Percentiles rank a stretch among this genome's conserved stretches.
These are phyloP conservation scores for Lactarius sanguifluus DNA, from an alignment of 768 basidiomycete genomes.

Conservation along the genomic window DNA sequence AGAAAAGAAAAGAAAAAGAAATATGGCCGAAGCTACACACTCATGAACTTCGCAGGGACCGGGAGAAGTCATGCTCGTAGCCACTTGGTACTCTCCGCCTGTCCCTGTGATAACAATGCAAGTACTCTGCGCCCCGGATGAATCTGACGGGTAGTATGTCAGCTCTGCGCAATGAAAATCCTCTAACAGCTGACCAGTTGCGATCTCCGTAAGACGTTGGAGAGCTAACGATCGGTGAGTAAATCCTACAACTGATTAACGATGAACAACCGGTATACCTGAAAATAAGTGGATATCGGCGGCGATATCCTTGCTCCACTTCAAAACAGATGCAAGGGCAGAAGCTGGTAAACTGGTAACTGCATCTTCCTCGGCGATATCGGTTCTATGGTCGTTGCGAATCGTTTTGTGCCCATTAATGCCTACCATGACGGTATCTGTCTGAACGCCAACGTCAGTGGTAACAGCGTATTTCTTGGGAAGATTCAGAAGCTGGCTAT, in stretches of 20 bases:
- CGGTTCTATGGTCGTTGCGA: conserved; percentile 38
- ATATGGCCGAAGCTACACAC: conserved; percentile 40
- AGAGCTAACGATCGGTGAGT: conserved; percentile 41
- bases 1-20: no score
- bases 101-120: conserved; percentile 69
- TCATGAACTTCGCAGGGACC: conserved; percentile 66
- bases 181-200: conserved; percentile 47
- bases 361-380: conserved; percentile 52
- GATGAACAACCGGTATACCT: conserved; percentile 38
- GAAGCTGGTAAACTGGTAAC: conserved; percentile 54
- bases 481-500: conserved; percentile 46
- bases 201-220: conserved; percentile 69
- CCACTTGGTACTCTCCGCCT: conserved; percentile 68
- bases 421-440: conserved; percentile 41
- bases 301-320: conserved; percentile 74
- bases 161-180: background rate
- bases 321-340: conserved; percentile 66
- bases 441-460: conserved; percentile 64
- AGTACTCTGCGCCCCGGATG: conserved; percentile 64
- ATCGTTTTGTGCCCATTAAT: conserved; percentile 34
- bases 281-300: conserved; percentile 69
- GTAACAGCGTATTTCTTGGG: conserved; percentile 57
- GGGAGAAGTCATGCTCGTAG: conserved; percentile 61
- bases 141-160: conserved; percentile 41
- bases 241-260: conserved; percentile 30